Evolutionary conservation across 2,329 filamentous ascomycete species (phyloP), one percentile per base, ranked within the genome.

Genomic region (Aspergillus sp.): DNA sequence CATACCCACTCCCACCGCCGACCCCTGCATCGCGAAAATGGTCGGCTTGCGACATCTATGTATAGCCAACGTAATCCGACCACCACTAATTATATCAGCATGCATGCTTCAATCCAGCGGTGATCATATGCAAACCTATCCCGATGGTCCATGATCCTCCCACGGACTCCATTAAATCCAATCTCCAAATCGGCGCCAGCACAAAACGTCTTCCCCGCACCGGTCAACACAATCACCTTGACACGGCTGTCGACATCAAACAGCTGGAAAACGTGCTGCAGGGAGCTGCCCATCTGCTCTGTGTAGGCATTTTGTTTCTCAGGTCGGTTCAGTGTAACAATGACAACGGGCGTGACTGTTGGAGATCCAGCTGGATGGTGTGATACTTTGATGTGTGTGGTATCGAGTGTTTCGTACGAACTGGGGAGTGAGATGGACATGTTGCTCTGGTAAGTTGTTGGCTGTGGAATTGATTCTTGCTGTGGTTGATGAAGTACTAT

Each of bases 231-330:
- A 19, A 79, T 61, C 39, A 68, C 74, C 50, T 75, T 76, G 27
- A 80, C 76, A 5, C 76, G 68, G 42, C 77, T 71, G 46, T 81
- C 77, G 26, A 71, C 61, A 48, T 79, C 74, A 55, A 79, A 58
- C 43, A 60, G 46, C 5, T 49, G 51, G 38, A 57, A 66, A 19
- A 56, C 58, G 38, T 44, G 54, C 42, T 62, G 62, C 5, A 78
- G 56, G 31, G 75, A 63, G 44, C 56, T 52, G 52, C 77, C 73
- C 59, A 79, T 70, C 35, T 60, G 60, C 43, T 72, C 64, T 2
- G 75, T 79, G 42, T 81, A 68, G 6, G 77, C 76, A 62, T 81
- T 81, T 32, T 76, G 68, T 59, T 80, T 79, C 41, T 69, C 65
- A 2, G 75, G 77, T 5, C 77, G 69, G 58, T 77, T 73, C 49